Base-by-base conservation (phyloP, 495 filamentous ascomycete genomes). In the Ascobolus immersus region DNA sequence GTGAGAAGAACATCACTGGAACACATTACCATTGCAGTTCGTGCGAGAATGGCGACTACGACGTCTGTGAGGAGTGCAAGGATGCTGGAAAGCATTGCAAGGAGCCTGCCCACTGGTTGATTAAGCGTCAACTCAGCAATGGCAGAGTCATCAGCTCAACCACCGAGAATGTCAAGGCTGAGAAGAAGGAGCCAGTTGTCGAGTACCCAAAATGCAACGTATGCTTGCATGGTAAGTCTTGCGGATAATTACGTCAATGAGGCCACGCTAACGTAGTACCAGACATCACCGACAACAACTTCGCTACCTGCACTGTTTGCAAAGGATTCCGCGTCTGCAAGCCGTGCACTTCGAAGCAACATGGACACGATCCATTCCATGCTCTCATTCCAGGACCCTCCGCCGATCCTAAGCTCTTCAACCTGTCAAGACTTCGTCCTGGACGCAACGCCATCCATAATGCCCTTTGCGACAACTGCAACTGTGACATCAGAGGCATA, bases 341-440 rank as follows among this genome's bases (percentile, higher is more conserved):
- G 35, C 51, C 55, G 19, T 99, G 86, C 55, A 75, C 84, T 25
- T 53, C 68, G 32, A 61, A 55, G 28, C 61, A 72, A 49, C 86
- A 99, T 46, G 89, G 89, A 25, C 86, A 99, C 47, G 75, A 99
- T 48, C 86, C 86, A 33, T 74, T 65, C 38, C 86, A 99, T 47
- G 65, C 58, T 21, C 93, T 99, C 48, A 55, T 55, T 26, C 56
- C 71, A 12, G 73, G 7, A 59, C 63, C 4, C 43, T 47, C 7
- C 53, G 80, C 25, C 62, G 71, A 26, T 39, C 58, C 11, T 51
- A 59, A 14, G 57, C 72, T n/a, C n/a, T n/a, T n/a, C n/a, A n/a
- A n/a, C n/a, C n/a, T n/a, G n/a, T n/a, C n/a, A n/a, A n/a, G 78
- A 34, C 73, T 82, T 43, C 55, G 61, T 18, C 67, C 82, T n/a